Base-by-base conservation (phyloP, 2,329 filamentous ascomycete genomes). In the Phaeophleospora eucalypticola region DNA sequence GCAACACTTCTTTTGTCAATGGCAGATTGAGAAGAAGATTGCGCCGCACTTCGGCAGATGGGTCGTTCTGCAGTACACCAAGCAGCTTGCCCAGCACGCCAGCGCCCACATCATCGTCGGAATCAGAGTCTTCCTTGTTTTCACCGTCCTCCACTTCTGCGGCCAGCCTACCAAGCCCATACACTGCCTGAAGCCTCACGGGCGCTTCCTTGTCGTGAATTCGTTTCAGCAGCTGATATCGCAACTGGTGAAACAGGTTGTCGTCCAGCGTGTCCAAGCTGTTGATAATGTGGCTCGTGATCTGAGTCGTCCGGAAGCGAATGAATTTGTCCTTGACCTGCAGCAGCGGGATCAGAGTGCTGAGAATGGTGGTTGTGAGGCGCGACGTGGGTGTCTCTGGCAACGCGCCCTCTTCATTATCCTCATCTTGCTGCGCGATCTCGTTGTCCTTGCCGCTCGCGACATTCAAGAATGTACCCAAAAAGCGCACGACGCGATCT, bases 181-280 rank as follows among this genome's bases (percentile, higher is more conserved):
- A 76, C 1, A 95, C 89, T 4, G 93, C 93, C 66, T 98, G 93
- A 4, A 93, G 84, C 49, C 93, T 83, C 7, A 98, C 89, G 65
- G 90, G 87, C 4, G 89, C 81, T 65, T 98, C 93, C 69, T 96
- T 97, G 70, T 98, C 93, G 56, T 89, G 83, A 41, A 97, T 84
- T 27, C 93, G 80, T 69, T 87, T 94, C 36, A 95, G 72, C 32
- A 98, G 73, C 0, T 85, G 86, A 43, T 87, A 78, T 43, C 88
- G 81, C 50, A 97, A 76, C 49, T 88, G 80, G 58, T 89, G 83
- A 65, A 95, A 98, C 9, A 96, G 71, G 40, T 93, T 88, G 64
- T 95, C 89, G 60, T 97, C 93, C 58, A 97, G 88, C 2, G 88
- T 84, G 52, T 95, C 88, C 19, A 98, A 77, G 10, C 86, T 93